phyloP scores from a whole-genome alignment of 2,329 filamentous ascomycete species.

The Lecanicillium sp. region DNA sequence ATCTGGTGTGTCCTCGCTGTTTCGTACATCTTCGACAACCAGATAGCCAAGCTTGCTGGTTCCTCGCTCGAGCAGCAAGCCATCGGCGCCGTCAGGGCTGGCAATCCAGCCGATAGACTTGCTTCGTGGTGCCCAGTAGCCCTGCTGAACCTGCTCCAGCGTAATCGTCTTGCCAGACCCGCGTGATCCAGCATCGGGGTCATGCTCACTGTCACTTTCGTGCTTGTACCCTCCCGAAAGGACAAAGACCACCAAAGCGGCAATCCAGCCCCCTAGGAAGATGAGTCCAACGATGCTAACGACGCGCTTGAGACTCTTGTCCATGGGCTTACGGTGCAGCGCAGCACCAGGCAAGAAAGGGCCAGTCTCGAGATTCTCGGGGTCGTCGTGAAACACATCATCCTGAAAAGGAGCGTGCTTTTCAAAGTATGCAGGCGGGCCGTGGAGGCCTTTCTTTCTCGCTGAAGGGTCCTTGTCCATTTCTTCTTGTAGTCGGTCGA shows the following conservation, averaged over 20 bases:
- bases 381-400: conserved; percentile 16
- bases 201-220: conserved; percentile 53
- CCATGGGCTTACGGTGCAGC: conserved; percentile 46
- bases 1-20: conserved; percentile 18
- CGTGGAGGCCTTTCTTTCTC: conserved; percentile 7
- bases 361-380: conserved; percentile 38
- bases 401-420: conserved; percentile 33
- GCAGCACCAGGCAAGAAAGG: conserved; percentile 37
- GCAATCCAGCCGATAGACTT: conserved; percentile 71
- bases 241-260: conserved; percentile 60
- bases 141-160: conserved; percentile 59
- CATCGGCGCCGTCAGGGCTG: conserved; percentile 70
- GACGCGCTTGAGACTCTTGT: conserved; percentile 54
- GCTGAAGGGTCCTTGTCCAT: conserved; percentile 22
- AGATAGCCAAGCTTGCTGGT: conserved; percentile 62
- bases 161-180: conserved; percentile 66
- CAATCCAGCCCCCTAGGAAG: conserved; percentile 59
- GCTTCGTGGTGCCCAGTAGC: conserved; percentile 54
- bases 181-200: conserved; percentile 55
- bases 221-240: conserved; percentile 57
- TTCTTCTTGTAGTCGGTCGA: conserved; percentile 64
- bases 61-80: conserved; percentile 69
- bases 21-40: conserved; percentile 77
- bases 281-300: conserved; percentile 53
- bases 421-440: conserved; percentile 24